phyloP scores from a whole-genome alignment of 2,329 filamentous ascomycete genomes.

The Pyricularia pennisetigena region DNA sequence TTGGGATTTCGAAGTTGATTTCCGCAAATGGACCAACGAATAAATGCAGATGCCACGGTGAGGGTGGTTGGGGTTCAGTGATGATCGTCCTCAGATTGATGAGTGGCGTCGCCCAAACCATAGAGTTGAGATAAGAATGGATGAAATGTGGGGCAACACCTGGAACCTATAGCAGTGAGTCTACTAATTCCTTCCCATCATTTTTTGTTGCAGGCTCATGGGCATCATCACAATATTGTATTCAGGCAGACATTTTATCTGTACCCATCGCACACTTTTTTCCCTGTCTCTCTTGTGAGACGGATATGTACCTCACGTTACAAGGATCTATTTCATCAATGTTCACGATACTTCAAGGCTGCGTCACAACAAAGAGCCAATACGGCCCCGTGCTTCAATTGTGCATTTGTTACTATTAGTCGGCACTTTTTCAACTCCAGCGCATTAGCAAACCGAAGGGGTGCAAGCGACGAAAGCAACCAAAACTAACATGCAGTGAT shows the following conservation, averaged over 20 bases:
- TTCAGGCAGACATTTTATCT: not conserved
- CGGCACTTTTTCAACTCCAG: not conserved
- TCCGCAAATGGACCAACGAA: not conserved
- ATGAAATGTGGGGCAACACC: not conserved
- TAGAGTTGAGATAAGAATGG: not conserved
- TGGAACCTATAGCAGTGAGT: not conserved
- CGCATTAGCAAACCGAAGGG: not conserved
- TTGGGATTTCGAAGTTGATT: not conserved
- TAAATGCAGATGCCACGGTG: not conserved
- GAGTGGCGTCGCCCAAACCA: not conserved
- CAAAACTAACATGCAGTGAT: not conserved
- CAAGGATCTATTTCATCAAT: not conserved
- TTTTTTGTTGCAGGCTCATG: not conserved
- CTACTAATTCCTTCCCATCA: not conserved
- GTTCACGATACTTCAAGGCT: not conserved
- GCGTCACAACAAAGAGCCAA: not conserved
- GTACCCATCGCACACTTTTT: not conserved
- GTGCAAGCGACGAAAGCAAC: not conserved
- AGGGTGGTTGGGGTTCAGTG: not conserved
- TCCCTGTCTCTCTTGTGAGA: not conserved
- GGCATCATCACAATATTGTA: not conserved
- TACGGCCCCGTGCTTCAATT: not conserved
- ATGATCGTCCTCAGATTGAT: not conserved
- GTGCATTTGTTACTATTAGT: constrained; percentile 1
- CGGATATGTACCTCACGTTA: not conserved